phyloP scores from a whole-genome alignment of 345 rosid genomes.

The Brassica napus region Da-Ae NC_063434.1:20216001-20216500 shows the following conservation, averaged over 20 bases:
- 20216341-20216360: not conserved
- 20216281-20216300: constrained; percentile 4
- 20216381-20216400: not conserved
- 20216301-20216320: constrained; percentile 14
- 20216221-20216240: constrained; percentile 61
- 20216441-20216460: not conserved
- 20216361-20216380: not conserved
- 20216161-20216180: constrained; percentile 52
- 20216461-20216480: not conserved
- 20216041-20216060: not conserved
- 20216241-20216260: constrained; percentile 59
- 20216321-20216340: not conserved
- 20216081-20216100: constrained; percentile 9
- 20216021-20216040: not conserved
- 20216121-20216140: constrained; percentile 56
- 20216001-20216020: not conserved
- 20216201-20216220: constrained; percentile 48
- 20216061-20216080: not conserved
- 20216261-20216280: constrained; percentile 47
- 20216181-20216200: constrained; percentile 62
- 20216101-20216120: constrained; percentile 41
- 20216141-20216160: constrained; percentile 54
- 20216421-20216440: not conserved
- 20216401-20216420: not conserved
- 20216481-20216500: no score